These are phyloP conservation scores for Amphichorda felina DNA, from an alignment of 2,329 filamentous ascomycete species.

Conservation along the genomic window DNA sequence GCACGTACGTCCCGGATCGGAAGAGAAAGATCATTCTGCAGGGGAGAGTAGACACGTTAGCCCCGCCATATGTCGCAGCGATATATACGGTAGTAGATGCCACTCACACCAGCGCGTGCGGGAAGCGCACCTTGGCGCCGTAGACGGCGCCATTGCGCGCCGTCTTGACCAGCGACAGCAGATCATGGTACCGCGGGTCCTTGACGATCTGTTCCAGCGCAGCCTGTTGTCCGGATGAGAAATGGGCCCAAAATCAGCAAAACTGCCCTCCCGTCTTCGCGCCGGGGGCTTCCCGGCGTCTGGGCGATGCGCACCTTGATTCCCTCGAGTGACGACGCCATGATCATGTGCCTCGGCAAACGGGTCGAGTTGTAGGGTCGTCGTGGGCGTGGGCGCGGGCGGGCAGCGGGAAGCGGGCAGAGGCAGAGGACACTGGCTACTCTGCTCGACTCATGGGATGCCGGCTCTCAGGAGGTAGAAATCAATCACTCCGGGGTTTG, in stretches of 20 bases:
- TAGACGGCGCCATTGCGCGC: constrained; percentile 96
- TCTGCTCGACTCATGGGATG: no score
- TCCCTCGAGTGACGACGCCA: constrained; percentile 10
- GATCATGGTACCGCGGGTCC: constrained; percentile 74
- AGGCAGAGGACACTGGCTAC: no score
- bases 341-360: constrained; percentile 1
- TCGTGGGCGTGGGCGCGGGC: no score
- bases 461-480: no score
- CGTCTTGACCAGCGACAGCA: constrained; percentile 79
- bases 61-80: no score
- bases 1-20: constrained; percentile 68
- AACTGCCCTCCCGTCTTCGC: not conserved
- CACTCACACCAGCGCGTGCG: constrained; percentile 74
- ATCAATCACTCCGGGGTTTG: no score
- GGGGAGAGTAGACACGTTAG: not conserved
- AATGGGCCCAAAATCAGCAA: no score
- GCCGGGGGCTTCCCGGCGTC: not conserved
- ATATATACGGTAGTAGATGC: not conserved
- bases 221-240: constrained; percentile 32
- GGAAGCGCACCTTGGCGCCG: constrained; percentile 94
- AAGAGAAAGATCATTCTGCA: constrained; percentile 90
- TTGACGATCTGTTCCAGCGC: constrained; percentile 65
- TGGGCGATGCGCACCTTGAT: constrained; percentile 10
- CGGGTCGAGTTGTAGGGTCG: no score
- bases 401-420: no score